Evolutionary conservation across 2,329 filamentous ascomycete species (phyloP).

Genomic region (Scedosporium dehoogii): DNA sequence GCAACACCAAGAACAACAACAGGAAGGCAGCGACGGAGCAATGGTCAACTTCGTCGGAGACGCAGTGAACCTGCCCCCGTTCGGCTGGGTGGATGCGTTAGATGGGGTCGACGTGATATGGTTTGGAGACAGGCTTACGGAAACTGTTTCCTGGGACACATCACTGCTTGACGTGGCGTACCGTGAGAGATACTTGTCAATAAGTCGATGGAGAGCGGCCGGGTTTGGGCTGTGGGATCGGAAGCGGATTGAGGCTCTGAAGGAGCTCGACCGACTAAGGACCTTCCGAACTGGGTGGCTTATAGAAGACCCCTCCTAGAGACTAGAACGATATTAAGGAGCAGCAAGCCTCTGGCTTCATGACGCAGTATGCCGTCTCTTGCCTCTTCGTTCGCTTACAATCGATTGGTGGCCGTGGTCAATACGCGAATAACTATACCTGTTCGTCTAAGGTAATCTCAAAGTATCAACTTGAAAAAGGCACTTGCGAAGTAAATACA

Average conservation of each 20-base stretch:
- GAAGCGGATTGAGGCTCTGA: background rate
- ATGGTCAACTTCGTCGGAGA: background rate
- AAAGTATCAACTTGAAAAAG: too few relatives aligned
- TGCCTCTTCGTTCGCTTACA: too few relatives aligned
- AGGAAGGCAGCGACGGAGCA: background rate
- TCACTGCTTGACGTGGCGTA: background rate
- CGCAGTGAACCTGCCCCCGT: background rate
- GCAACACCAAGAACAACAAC: background rate
- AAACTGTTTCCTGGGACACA: too few relatives aligned
- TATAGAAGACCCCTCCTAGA: background rate
- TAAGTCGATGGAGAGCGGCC: background rate
- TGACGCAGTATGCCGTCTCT: too few relatives aligned
- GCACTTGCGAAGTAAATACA: too few relatives aligned
- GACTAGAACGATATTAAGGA: too few relatives aligned
- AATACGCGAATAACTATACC: too few relatives aligned
- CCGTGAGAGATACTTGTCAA: background rate
- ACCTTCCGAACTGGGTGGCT: background rate
- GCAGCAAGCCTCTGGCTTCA: too few relatives aligned
- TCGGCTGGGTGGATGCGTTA: background rate
- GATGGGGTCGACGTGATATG: background rate
- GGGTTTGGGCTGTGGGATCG: background rate
- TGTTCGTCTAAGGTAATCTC: too few relatives aligned
- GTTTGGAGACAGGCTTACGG: background rate
- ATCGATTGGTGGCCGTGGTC: too few relatives aligned
- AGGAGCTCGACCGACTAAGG: background rate